phyloP scores from a whole-genome alignment of 2,329 filamentous ascomycete species.

The Fusarium penzigii region DNA sequence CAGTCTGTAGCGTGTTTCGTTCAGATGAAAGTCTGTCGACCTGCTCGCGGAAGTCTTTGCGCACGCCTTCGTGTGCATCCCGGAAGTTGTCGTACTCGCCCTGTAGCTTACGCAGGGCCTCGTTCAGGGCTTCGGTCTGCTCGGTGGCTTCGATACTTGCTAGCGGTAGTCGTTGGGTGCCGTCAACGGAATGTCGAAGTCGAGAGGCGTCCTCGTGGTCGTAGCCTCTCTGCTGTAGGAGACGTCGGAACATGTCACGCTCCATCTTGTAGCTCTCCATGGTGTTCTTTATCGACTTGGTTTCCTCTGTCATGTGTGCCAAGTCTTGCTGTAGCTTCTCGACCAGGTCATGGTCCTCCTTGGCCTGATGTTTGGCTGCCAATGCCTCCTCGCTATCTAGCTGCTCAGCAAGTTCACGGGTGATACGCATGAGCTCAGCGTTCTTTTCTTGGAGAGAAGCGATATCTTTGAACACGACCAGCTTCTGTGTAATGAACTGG shows the following conservation, averaged over 20 bases:
- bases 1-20: conserved; percentile 78
- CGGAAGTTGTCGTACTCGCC: conserved; percentile 87
- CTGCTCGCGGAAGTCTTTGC: conserved; percentile 81
- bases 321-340: conserved; percentile 71
- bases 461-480: conserved; percentile 88
- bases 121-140: conserved; percentile 65
- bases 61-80: conserved; percentile 79
- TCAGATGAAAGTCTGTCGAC: conserved; percentile 79
- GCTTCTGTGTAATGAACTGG: conserved; percentile 82
- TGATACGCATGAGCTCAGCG: conserved; percentile 76
- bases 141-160: conserved; percentile 58
- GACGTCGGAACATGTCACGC: conserved; percentile 95
- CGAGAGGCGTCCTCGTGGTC: conserved; percentile 65
- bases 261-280: conserved; percentile 94
- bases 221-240: conserved; percentile 73
- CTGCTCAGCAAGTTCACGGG: conserved; percentile 80
- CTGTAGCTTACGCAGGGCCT: conserved; percentile 84
- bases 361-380: conserved; percentile 62
- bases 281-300: conserved; percentile 77
- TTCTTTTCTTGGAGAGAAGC: conserved; percentile 87
- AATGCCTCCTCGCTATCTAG: conserved; percentile 90
- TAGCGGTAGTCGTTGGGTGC: conserved; percentile 54
- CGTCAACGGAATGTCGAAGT: conserved; percentile 71
- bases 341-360: conserved; percentile 70
- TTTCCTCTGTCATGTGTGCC: conserved; percentile 77